A percentile compares a stretch with the other conserved stretches of the same genome.
These are phyloP conservation scores for Candida sojae DNA, from an alignment of 1,139 yeast species.

Conservation along the genomic window DNA sequence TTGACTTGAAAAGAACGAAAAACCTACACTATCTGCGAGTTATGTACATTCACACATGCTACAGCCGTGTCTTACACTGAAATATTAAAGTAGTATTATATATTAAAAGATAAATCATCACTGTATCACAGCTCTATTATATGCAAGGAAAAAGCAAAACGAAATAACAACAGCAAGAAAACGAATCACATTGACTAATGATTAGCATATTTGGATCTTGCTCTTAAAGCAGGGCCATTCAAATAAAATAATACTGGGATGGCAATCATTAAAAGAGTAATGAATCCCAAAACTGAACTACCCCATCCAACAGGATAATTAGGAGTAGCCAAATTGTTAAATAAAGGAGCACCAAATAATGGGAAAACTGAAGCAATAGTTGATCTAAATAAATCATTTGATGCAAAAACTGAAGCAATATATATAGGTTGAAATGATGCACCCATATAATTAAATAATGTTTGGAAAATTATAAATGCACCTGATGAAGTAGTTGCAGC, in stretches of 20 bases:
- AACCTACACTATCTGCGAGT: too few relatives aligned
- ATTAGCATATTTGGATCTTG: conserved; percentile 49
- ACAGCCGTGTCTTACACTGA: too few relatives aligned
- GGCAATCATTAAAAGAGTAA: conserved; percentile 59
- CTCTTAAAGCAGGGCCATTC: conserved; percentile 33
- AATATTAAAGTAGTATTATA: too few relatives aligned
- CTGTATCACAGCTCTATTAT: too few relatives aligned
- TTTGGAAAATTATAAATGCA: conserved; percentile 33
- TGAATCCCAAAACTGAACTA: conserved; percentile 53
- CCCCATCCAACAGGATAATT: conserved; percentile 66
- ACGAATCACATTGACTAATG: conserved; percentile 1
- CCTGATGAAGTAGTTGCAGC: conserved; percentile 29
- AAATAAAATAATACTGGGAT: conserved; percentile 55
- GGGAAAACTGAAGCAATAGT: conserved; percentile 35
- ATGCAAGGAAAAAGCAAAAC: not conserved
- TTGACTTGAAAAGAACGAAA: too few relatives aligned
- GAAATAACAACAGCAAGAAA: too few relatives aligned
- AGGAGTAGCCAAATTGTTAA: conserved; percentile 31
- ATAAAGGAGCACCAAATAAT: conserved; percentile 45
- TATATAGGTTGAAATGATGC: conserved; percentile 51
- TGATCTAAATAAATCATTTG: conserved; percentile 29
- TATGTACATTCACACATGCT: too few relatives aligned
- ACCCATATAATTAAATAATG: conserved; percentile 53
- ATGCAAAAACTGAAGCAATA: conserved; percentile 34
- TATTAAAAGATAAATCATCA: too few relatives aligned